These are phyloP conservation scores for Argentina anserina DNA, from an alignment of 306 rosid species.

Conservation along the genomic window DNA sequence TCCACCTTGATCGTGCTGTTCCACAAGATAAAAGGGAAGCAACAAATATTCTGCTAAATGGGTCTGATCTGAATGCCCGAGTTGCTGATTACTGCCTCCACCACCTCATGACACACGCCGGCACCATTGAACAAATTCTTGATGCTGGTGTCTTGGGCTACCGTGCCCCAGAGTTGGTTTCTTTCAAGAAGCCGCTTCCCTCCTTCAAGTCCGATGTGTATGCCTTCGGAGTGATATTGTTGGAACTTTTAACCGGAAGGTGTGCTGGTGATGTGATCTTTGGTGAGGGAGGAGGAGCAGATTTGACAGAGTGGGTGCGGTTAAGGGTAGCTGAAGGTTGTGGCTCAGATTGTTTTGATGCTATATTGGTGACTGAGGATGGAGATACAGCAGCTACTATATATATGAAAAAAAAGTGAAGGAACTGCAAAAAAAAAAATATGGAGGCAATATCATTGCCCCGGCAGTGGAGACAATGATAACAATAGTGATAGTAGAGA, in stretches of 20 bases:
- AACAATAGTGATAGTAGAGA: too few species aligned
- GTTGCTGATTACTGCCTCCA: conserved; percentile 98
- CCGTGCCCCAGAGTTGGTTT: conserved; percentile 90
- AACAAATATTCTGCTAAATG: conserved; percentile 78
- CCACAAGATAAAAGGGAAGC: conserved; percentile 96
- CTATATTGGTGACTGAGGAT: conserved; percentile 53
- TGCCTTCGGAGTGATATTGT: conserved; percentile 86
- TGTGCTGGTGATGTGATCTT: conserved; percentile 95
- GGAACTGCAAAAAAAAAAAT: too few species aligned
- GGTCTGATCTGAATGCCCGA: conserved; percentile 83
- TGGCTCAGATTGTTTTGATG: conserved; percentile 84
- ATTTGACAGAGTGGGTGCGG: conserved; percentile 87
- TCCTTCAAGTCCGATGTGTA: conserved; percentile 96
- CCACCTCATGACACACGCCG: conserved; percentile 95
- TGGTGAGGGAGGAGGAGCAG: conserved; percentile 76
- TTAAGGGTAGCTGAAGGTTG: conserved; percentile 74
- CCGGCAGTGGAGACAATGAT: too few species aligned
- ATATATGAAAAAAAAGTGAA: too few species aligned
- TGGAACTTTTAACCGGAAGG: conserved; percentile 91
- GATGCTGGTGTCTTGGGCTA: conserved; percentile 94
- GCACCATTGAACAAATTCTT: conserved; percentile 90
- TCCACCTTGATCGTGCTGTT: conserved; percentile 97
- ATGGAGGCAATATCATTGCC: too few species aligned
- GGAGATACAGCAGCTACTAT: too few species aligned
- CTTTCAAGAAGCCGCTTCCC: conserved; percentile 91